Evolutionary conservation across 257 asterid genomes (phyloP).

Genomic region (Solanum etuberosum): DNA sequence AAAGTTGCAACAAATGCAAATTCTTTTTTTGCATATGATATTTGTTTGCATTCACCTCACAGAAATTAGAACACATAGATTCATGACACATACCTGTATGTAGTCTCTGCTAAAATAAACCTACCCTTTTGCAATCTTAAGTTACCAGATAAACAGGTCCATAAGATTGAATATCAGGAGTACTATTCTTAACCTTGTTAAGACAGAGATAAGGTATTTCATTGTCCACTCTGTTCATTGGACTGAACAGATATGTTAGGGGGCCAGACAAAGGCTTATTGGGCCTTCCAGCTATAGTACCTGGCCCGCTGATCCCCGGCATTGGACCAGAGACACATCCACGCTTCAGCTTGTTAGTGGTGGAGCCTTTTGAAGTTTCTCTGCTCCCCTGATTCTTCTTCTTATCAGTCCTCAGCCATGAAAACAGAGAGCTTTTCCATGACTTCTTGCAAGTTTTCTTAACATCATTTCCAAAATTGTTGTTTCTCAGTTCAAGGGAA

Average conservation of each 20-base stretch:
- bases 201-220: slow-evolving; percentile 56
- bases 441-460: slow-evolving; percentile 36
- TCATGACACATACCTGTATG: background rate
- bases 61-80: background rate
- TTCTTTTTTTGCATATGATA: background rate
- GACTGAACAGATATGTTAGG: slow-evolving; percentile 22
- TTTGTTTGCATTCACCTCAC: background rate
- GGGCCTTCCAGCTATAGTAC: slow-evolving; percentile 4
- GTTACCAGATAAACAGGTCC: slow-evolving; percentile 82
- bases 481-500: slow-evolving; percentile 7
- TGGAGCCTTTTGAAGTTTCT: slow-evolving; percentile 8
- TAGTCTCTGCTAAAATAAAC: background rate
- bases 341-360: slow-evolving; percentile 14
- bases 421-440: slow-evolving; percentile 57
- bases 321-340: slow-evolving; percentile 47
- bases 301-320: background rate
- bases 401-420: slow-evolving; percentile 45
- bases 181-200: slow-evolving; percentile 12
- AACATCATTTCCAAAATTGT: slow-evolving; percentile 5
- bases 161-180: slow-evolving; percentile 33
- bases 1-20: background rate
- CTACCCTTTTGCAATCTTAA: slow-evolving; percentile 10
- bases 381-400: slow-evolving; percentile 23
- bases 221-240: slow-evolving; percentile 21
- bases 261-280: slow-evolving; percentile 49